Evolutionary conservation across 768 basidiomycete species (phyloP).

Genomic region (Lentinula sp.): DNA sequence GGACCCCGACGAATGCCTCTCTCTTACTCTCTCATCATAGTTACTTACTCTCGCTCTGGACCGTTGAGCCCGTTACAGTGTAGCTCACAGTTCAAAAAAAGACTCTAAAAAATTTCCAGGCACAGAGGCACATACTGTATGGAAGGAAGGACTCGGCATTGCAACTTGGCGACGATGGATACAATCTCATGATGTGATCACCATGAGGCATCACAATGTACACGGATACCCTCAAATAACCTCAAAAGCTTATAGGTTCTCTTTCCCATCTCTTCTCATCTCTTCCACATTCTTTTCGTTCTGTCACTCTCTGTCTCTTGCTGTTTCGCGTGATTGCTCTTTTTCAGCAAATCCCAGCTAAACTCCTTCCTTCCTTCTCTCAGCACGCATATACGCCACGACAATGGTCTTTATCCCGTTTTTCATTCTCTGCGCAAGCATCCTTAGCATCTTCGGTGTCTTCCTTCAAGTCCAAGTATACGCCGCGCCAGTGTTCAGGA

Average conservation of each 20-base stretch:
- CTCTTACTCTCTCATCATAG: too few species aligned
- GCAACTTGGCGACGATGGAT: background rate
- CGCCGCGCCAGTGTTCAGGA: background rate
- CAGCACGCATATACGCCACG: background rate
- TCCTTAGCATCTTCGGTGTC: constrained; percentile 4
- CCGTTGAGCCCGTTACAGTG: too few species aligned
- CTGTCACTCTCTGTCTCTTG: background rate
- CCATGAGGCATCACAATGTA: background rate
- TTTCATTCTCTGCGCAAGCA: constrained; percentile 12
- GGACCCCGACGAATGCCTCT: too few species aligned
- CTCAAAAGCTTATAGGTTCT: background rate
- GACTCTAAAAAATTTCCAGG: too few species aligned
- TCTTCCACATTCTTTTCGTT: background rate
- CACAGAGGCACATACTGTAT: too few species aligned
- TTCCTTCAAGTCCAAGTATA: constrained; percentile 10
- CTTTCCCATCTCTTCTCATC: background rate
- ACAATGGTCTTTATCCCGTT: constrained; percentile 23
- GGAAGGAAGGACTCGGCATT: too few species aligned
- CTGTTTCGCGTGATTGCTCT: background rate
- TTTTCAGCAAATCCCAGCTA: constrained; percentile 18
- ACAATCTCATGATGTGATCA: background rate
- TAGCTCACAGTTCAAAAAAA: too few species aligned
- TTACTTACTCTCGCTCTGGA: too few species aligned
- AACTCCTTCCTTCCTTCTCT: constrained; percentile 27
- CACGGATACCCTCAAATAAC: background rate